Conservation (phyloP, 148 eudicot species). For the Nyssa sinensis region DNA sequence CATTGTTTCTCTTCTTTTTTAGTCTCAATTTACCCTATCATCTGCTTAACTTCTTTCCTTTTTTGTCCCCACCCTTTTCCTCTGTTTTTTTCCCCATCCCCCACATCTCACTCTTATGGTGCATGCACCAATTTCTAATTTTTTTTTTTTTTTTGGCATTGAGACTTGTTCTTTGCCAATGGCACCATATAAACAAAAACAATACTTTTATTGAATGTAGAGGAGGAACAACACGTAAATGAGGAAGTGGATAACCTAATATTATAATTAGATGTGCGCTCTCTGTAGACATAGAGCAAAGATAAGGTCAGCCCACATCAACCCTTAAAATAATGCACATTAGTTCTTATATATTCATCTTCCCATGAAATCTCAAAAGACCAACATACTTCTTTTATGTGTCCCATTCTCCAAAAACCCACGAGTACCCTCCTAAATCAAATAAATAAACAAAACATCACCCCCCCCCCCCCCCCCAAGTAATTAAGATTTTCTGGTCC, state of each 20-base stretch:
- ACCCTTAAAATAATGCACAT: slow-evolving; percentile 14
- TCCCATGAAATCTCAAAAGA: slow-evolving; percentile 82
- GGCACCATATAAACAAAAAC: too few species aligned
- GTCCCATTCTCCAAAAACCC: slow-evolving; percentile 95
- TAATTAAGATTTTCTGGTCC: slow-evolving; percentile 50
- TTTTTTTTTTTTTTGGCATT: too few species aligned
- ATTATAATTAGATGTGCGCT: background rate
- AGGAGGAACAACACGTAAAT: background rate
- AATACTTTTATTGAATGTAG: too few species aligned
- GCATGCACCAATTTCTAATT: too few species aligned
- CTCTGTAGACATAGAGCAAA: background rate
- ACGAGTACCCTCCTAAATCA: slow-evolving; percentile 54
- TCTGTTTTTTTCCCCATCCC: too few species aligned
- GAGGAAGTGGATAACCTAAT: background rate
- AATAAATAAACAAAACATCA: slow-evolving; percentile 22
- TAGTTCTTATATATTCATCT: slow-evolving; percentile 38
- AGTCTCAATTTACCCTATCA: too few species aligned
- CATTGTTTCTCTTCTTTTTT: too few species aligned
- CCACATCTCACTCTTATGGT: too few species aligned
- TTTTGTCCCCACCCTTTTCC: too few species aligned
- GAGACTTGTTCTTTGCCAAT: too few species aligned
- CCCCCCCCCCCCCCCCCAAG: slow-evolving; percentile 29
- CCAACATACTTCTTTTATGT: slow-evolving; percentile 85
- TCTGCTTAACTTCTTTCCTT: too few species aligned
- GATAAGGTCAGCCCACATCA: slow-evolving; percentile 1